Evolutionary conservation across 2,329 filamentous ascomycete species (phyloP).

Genomic region (Trichoderma pleuroti): DNA sequence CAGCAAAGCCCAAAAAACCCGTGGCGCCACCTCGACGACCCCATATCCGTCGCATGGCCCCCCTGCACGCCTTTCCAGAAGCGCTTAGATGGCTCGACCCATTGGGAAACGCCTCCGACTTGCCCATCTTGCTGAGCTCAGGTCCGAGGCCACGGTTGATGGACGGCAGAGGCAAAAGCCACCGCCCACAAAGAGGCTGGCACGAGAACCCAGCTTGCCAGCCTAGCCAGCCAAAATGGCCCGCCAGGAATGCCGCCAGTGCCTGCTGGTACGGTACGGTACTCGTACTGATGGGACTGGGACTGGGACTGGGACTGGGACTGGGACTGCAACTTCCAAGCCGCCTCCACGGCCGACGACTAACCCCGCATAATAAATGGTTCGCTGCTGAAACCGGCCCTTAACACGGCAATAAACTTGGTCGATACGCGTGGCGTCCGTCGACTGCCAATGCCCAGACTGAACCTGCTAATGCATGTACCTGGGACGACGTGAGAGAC

Average conservation of each 20-base stretch:
- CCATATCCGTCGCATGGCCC: constrained; percentile 19
- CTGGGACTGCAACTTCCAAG: background rate
- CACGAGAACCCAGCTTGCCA: background rate
- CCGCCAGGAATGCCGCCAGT: constrained; percentile 4
- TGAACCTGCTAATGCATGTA: constrained; percentile 4
- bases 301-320: background rate
- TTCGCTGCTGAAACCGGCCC: constrained; percentile 15
- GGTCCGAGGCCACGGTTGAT: constrained; percentile 11
- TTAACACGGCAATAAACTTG: constrained; percentile 11
- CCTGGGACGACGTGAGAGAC: background rate
- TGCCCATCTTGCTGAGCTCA: constrained; percentile 16
- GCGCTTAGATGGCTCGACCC: constrained; percentile 1
- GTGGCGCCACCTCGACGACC: constrained; percentile 18
- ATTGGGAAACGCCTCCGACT: constrained; percentile 18
- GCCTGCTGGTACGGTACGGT: background rate
- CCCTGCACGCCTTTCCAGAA: constrained; percentile 14
- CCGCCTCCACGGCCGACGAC: background rate
- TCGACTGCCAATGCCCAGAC: background rate
- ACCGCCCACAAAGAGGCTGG: constrained; percentile 5
- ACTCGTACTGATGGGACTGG: background rate
- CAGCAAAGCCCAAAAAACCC: constrained; percentile 16
- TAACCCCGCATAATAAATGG: constrained; percentile 20
- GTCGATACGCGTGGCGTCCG: constrained; percentile 16
- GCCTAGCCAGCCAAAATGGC: constrained; percentile 7
- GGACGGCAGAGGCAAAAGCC: background rate